A percentile compares a stretch with the other conserved stretches of the same genome.
Evolutionary conservation across 2,329 filamentous ascomycete genomes (phyloP).

Genomic region (Pseudocercospora fijiensis): DNA sequence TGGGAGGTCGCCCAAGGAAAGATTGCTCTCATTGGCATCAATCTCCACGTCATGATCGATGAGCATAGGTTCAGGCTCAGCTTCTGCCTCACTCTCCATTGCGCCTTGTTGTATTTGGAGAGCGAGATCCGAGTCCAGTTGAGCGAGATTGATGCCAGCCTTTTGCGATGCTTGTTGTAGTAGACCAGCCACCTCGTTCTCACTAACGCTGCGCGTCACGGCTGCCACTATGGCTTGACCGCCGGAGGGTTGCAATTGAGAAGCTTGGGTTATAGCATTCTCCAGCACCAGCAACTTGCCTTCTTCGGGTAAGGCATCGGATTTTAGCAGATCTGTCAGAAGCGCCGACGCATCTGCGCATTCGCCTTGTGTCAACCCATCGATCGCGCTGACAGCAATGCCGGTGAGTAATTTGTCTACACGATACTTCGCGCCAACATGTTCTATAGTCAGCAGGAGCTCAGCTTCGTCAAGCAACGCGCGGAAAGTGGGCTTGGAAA

Average conservation of each 20-base stretch:
- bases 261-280: slow-evolving; percentile 11
- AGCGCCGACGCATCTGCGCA: slow-evolving; percentile 11
- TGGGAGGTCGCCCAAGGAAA: slow-evolving; percentile 18
- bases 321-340: slow-evolving; percentile 11
- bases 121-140: slow-evolving; percentile 20
- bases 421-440: slow-evolving; percentile 63
- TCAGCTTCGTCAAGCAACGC: slow-evolving; percentile 64
- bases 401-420: slow-evolving; percentile 72
- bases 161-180: slow-evolving; percentile 15
- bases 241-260: background rate
- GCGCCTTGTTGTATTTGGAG: slow-evolving; percentile 16
- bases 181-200: slow-evolving; percentile 10
- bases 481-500: slow-evolving; percentile 69
- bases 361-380: slow-evolving; percentile 40
- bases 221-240: slow-evolving; percentile 13
- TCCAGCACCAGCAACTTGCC: slow-evolving; percentile 18
- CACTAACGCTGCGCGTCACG: slow-evolving; percentile 5
- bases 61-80: slow-evolving; percentile 12
- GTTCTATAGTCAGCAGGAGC: slow-evolving; percentile 59
- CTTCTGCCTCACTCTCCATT: slow-evolving; percentile 8
- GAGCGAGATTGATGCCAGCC: slow-evolving; percentile 9
- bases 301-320: slow-evolving; percentile 9
- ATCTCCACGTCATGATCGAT: slow-evolving; percentile 8
- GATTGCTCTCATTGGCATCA: background rate
- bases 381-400: slow-evolving; percentile 64